Evolutionary conservation across 768 basidiomycete species (phyloP), one percentile per base, ranked within the genome.

Genomic region (Polyporus arcularius): DNA sequence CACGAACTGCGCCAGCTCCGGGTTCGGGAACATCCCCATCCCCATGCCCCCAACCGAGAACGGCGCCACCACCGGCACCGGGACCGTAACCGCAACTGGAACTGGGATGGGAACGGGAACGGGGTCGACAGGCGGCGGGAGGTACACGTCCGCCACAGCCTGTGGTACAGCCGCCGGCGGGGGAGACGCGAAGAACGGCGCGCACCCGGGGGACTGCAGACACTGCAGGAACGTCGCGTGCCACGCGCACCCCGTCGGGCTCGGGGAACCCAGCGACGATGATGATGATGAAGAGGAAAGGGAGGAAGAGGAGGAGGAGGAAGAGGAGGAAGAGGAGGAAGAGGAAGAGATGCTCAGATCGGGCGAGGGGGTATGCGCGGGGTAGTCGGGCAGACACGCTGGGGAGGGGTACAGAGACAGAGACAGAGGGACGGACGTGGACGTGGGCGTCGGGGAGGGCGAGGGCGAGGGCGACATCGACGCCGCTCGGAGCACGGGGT

Each of bases 191-290:
- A 43, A 55, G 53, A 32, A 21, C n/a, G 49, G 61, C 47, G 58
- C 55, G 50, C 65, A 66, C 11, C 59, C 56, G 15, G 55, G 43
- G 38, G 54, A 52, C 10, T 54, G 56, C 14, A 65, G 61, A 35
- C 65, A 65, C 64, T 65, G 56, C 16, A 65, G 47, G 58, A 65
- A 62, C 40, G 49, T 63, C 57, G 28, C 46, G 55, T 65, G 65
- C 43, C 55, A 53, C 58, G 58, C 55, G 43, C 65, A 65, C 11
- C 65, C 65, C 14, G 61, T 59, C 51, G 49, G 61, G 35, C 52
- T 53, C 38, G 46, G 32, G 28, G 21, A 46, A 4, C 28, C 39
- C 3, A 45, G 15, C 21, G 12, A 28, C 3, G 30, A 26, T 1
- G 54, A 10, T 14, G 46, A n/a, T 16, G 31, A 10, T 21, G 30